Evolutionary conservation across 495 filamentous ascomycete species (phyloP), one percentile per base, ranked within the genome.

Genomic region (Aspergillus affinis): DNA sequence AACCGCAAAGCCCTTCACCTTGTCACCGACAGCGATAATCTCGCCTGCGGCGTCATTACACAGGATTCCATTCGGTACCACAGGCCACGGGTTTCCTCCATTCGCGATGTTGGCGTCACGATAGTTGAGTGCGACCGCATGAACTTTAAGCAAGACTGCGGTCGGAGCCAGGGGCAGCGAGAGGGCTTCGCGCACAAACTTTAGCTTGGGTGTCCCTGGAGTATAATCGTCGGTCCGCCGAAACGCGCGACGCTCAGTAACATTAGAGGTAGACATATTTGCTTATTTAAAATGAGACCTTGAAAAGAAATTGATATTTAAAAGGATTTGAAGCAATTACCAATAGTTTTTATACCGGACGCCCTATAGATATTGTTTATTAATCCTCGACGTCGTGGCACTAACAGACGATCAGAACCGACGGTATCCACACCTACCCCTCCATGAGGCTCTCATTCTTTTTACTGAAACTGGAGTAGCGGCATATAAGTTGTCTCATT

Each of bases 101-200:
- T 75, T 73, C 0, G 67, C 58, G 48, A 78, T 78, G 57, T 74
- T 74, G 10, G 70, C 72, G 48, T 78, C 78, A 17, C 73, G 66
- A 55, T 78, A 79, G 68, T 82, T 83, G 8, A 65, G 53, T 1
- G 63, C 51, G 6, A 65, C 57, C 29, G 51, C 32, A 48, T 62
- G 59, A 0, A 65, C 59, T 15, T 57, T 70, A 63, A 82, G 65
- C 32, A 82, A 61, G 23, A 78, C 63, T 8, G 66, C 46, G 8
- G 63, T 71, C n/a, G 72, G 70, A 4, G 46, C 51, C 13, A 74
- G 61, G 21, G 69, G 60, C 0, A 63, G 60, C 9, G 62, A 55
- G 17, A 50, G 46, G 4, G 46, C 29, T 58, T 74, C 73, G 0
- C 48, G 44, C 6, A 68, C 59, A 3, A 70, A 55, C 51, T 71